A percentile compares a stretch with the other conserved stretches of the same genome.
Conservation (phyloP, 345 rosid genomes). For the Adansonia digitata region DNA sequence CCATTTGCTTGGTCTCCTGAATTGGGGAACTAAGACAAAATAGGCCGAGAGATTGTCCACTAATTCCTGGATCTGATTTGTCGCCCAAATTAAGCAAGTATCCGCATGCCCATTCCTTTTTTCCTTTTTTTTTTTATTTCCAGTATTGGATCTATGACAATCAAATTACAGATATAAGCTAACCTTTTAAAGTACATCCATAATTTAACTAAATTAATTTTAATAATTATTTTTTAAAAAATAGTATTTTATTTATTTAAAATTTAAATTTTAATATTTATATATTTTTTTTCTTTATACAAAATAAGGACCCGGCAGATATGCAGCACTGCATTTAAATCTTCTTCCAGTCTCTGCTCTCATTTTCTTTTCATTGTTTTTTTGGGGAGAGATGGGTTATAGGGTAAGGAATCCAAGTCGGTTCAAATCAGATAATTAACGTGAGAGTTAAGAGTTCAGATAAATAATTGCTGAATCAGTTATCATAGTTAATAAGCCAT, state of each 20-base stretch:
- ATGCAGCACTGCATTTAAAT: neutral
- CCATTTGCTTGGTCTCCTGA: neutral
- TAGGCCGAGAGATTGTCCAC: neutral
- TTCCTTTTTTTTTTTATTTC: no score
- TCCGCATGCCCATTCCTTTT: neutral
- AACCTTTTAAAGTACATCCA: no score
- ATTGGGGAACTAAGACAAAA: neutral
- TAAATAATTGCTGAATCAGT: neutral
- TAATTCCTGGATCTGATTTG: neutral
- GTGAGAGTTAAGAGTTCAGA: no score
- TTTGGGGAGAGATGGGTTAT: neutral
- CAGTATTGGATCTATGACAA: neutral
- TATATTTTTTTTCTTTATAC: no score
- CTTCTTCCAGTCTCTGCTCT: neutral
- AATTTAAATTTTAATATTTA: no score
- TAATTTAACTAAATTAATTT: no score
- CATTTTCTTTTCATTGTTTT: neutral
- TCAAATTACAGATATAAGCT: no score
- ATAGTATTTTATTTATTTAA: no score
- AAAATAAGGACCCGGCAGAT: neutral
- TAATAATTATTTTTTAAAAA: no score
- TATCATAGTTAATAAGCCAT: neutral
- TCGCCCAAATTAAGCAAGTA: conserved; percentile 1
- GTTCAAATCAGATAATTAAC: no score
- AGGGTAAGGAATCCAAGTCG: no score